These are phyloP conservation scores for Fraxinus albicans DNA, from an alignment of 305 asterid species.

Conservation along the genomic window DNA sequence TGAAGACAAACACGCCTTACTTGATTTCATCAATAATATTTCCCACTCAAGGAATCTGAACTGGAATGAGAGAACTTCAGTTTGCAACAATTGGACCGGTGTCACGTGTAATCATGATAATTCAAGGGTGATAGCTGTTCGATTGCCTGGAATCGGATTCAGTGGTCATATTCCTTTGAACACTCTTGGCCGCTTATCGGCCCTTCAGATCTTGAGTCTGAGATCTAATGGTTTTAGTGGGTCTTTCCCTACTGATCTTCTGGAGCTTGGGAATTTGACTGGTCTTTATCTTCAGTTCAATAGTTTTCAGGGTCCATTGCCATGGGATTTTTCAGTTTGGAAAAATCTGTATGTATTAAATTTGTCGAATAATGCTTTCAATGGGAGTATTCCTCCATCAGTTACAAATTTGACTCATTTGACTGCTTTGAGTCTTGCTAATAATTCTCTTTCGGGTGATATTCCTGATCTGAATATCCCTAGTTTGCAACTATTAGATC, in stretches of 20 bases:
- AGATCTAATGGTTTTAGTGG: slow-evolving; percentile 59
- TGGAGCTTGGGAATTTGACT: slow-evolving; percentile 39
- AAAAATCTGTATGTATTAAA: slow-evolving; percentile 46
- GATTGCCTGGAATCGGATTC: slow-evolving; percentile 64
- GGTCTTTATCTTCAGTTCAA: slow-evolving; percentile 57
- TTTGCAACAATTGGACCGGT: slow-evolving; percentile 58
- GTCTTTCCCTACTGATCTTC: slow-evolving; percentile 54
- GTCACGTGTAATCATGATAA: slow-evolving; percentile 49
- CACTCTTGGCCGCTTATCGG: slow-evolving; percentile 56
- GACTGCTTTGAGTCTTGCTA: slow-evolving; percentile 50
- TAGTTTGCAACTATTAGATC: slow-evolving; percentile 48
- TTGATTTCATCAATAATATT: slow-evolving; percentile 45
- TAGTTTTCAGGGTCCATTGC: slow-evolving; percentile 50
- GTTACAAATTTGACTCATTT: slow-evolving; percentile 47
- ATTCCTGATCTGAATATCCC: slow-evolving; percentile 57
- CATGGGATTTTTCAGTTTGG: slow-evolving; percentile 55
- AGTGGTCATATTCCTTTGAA: slow-evolving; percentile 51
- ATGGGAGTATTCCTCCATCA: slow-evolving; percentile 58
- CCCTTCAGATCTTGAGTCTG: slow-evolving; percentile 62
- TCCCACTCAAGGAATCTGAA: slow-evolving; percentile 47
- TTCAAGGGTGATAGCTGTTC: slow-evolving; percentile 46
- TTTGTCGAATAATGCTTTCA: slow-evolving; percentile 49
- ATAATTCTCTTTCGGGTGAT: slow-evolving; percentile 58
- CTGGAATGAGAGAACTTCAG: slow-evolving; percentile 49
- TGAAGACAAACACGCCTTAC: slow-evolving; percentile 69